phyloP scores from a whole-genome alignment of 495 filamentous ascomycete genomes.

The Neurospora tetrasperma region DNA sequence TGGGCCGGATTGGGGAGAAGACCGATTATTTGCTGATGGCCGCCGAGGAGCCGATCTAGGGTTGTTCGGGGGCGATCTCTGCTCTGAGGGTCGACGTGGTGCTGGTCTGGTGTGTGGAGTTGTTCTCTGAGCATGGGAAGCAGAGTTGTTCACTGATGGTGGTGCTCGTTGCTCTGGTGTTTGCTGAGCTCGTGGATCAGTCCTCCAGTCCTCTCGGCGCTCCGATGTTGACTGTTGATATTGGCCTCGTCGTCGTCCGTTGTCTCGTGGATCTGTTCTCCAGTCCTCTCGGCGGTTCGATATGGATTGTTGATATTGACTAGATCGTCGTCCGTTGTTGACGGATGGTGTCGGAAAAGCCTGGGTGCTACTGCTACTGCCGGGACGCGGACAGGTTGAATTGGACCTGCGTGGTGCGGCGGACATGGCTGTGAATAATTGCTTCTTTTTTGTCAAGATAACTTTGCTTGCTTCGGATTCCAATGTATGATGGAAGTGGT shows the following conservation, averaged over 20 bases:
- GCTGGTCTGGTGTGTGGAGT: background rate
- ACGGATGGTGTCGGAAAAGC: slow-evolving; percentile 11
- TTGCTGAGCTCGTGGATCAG: background rate
- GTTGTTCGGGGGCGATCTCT: background rate
- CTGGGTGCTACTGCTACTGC: background rate
- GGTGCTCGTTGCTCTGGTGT: background rate
- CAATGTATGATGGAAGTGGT: background rate
- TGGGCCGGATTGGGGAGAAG: background rate
- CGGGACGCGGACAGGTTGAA: slow-evolving; percentile 17
- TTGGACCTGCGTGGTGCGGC: slow-evolving; percentile 9
- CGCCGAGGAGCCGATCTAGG: background rate
- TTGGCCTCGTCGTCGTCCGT: background rate
- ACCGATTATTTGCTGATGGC: background rate
- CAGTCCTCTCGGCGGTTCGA: background rate
- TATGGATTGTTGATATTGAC: background rate
- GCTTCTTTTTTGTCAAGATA: background rate
- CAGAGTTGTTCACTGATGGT: background rate
- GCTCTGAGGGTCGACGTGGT: background rate
- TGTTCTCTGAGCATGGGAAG: background rate
- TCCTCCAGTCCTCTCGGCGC: background rate
- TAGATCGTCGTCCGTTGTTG: background rate
- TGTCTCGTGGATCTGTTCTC: background rate
- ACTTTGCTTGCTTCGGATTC: background rate
- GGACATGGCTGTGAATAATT: slow-evolving; percentile 8
- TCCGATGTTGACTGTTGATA: background rate